phyloP scores from a whole-genome alignment of 352 stramenopile species.

The Globisporangium iwayamae region DNA sequence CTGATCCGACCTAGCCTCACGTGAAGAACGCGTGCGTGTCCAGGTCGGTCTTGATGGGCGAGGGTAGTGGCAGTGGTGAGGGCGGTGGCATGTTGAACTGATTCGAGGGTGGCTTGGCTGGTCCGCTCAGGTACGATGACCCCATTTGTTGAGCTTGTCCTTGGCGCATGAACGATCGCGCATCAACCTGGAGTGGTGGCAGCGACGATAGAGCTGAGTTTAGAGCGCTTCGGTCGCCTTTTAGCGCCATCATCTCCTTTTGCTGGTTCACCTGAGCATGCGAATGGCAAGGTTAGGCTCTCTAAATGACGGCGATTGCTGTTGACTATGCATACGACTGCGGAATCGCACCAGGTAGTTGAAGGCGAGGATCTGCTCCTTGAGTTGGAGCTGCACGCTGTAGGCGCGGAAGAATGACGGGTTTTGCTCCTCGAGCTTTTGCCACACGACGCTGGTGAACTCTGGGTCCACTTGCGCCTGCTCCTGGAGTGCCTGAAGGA shows the following conservation, averaged over 20 bases:
- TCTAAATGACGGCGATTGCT: too few species aligned
- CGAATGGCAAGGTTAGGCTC: not conserved
- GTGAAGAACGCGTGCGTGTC: conserved; percentile 86
- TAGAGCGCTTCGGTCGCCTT: conserved; percentile 26
- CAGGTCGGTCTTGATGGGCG: conserved; percentile 81
- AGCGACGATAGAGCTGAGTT: conserved; percentile 18
- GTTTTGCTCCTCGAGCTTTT: conserved; percentile 91
- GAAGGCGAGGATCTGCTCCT: conserved; percentile 89
- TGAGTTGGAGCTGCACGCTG: conserved; percentile 76
- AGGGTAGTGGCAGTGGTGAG: conserved; percentile 61
- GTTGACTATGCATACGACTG: too few species aligned
- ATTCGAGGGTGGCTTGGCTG: not conserved
- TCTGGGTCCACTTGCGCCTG: conserved; percentile 82
- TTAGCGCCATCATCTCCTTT: conserved; percentile 64
- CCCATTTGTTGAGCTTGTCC: not conserved
- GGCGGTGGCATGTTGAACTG: conserved; percentile 12
- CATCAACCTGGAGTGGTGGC: conserved; percentile 24
- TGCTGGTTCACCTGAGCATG: conserved; percentile 50
- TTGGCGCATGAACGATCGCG: conserved; percentile 23
- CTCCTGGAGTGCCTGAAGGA: conserved; percentile 50
- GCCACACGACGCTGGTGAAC: conserved; percentile 87
- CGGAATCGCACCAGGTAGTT: conserved; percentile 81
- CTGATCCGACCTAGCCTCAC: conserved; percentile 21
- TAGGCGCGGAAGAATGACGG: conserved; percentile 88
- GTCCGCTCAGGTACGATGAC: not conserved